Evolutionary conservation across 2,329 filamentous ascomycete genomes (phyloP).

Genomic region (Aspergillus puulaauensis): DNA sequence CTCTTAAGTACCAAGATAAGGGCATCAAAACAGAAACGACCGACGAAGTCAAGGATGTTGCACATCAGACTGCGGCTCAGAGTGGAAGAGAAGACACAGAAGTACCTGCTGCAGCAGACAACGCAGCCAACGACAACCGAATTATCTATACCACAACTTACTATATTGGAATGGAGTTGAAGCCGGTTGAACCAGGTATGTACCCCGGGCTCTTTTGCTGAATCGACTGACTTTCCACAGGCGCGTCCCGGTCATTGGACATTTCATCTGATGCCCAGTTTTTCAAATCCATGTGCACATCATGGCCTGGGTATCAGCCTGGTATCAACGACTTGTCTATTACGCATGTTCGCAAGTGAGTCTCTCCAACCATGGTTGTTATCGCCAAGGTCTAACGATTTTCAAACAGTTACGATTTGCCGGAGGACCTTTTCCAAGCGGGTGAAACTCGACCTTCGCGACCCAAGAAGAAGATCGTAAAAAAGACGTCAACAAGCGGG

Average conservation of each 20-base stretch:
- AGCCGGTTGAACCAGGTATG: constrained; percentile 70
- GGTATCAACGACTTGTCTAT: constrained; percentile 78
- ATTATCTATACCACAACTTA: constrained; percentile 85
- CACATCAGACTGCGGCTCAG: constrained; percentile 49
- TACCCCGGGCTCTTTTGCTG: constrained; percentile 19
- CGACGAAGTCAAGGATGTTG: constrained; percentile 52
- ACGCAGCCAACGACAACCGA: constrained; percentile 41
- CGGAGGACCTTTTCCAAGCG: constrained; percentile 80
- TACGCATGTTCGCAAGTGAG: constrained; percentile 82
- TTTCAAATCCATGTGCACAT: constrained; percentile 79
- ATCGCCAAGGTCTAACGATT: constrained; percentile 15
- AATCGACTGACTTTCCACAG: constrained; percentile 35
- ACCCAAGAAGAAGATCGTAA: constrained; percentile 54
- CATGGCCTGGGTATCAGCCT: constrained; percentile 72
- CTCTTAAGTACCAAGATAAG: constrained; percentile 59
- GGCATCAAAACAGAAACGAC: constrained; percentile 52
- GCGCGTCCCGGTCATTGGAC: constrained; percentile 50
- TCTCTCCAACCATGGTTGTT: constrained; percentile 12
- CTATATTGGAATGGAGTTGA: constrained; percentile 86
- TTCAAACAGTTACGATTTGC: constrained; percentile 71
- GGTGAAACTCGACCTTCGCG: constrained; percentile 70
- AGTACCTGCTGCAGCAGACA: constrained; percentile 27
- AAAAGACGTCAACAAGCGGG: constrained; percentile 33
- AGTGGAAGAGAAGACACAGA: constrained; percentile 44
- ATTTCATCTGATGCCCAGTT: constrained; percentile 74